Percentiles rank a stretch among this genome's conserved stretches.
Conservation (phyloP, 176 grass and related monocot genomes). For the Alloteropsis semialata region DNA sequence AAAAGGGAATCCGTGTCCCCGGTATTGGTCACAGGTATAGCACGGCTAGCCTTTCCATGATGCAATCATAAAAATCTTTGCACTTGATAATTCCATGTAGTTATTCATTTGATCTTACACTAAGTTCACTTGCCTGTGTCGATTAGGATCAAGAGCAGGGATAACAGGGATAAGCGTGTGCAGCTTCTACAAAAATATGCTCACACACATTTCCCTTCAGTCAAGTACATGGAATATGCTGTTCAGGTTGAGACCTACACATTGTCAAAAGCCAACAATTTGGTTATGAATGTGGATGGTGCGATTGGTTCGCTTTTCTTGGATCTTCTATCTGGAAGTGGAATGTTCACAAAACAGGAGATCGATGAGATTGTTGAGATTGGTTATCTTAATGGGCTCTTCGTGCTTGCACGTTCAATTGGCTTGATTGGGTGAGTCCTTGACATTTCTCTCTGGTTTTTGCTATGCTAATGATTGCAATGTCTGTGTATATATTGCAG, state of each 20-base stretch:
- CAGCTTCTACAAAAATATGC: conserved; percentile 97
- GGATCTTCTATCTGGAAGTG: conserved; percentile 93
- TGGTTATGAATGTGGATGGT: conserved; percentile 81
- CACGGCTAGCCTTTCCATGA: not conserved
- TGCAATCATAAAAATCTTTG: not conserved
- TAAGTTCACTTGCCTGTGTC: not conserved
- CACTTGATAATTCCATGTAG: not conserved
- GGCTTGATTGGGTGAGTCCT: conserved; percentile 81
- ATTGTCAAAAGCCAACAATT: conserved; percentile 88
- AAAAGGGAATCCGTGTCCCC: conserved; percentile 97
- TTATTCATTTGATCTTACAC: not conserved
- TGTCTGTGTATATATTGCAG: not conserved
- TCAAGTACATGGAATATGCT: conserved; percentile 94
- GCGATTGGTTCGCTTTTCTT: conserved; percentile 94
- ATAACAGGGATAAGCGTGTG: conserved; percentile 98
- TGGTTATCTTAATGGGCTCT: conserved; percentile 95
- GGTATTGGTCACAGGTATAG: conserved; percentile 96
- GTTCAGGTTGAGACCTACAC: conserved; percentile 93
- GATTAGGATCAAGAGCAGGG: conserved; percentile 93
- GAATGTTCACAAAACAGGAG: conserved; percentile 96
- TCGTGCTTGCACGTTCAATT: conserved; percentile 94
- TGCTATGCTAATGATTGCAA: not conserved
- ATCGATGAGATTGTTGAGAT: conserved; percentile 95
- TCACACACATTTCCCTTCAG: conserved; percentile 84
- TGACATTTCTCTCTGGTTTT: not conserved